Evolutionary conservation across 164 flowering plant genomes (phyloP), one percentile per base, ranked within the genome.

Genomic region (Tinospora cordifolia): DNA sequence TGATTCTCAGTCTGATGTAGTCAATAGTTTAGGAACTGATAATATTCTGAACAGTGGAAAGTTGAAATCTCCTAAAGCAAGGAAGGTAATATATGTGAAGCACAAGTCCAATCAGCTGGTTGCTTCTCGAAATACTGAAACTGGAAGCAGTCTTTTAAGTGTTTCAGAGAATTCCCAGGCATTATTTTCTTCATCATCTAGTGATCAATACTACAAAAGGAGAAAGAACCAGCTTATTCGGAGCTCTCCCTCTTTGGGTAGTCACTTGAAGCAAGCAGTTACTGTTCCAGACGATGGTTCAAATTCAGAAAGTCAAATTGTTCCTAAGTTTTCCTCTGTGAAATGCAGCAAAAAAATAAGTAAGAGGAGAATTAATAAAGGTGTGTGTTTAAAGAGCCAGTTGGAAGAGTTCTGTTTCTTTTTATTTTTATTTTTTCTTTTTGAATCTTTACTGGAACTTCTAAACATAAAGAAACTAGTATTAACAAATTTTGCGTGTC

Each of bases 191-290:
- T 59, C 63, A 8, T 36, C 40, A 54, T 49, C 74, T 36, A 76
- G 80, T 62, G 87, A 86, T 80, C 74, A 84, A 47, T 93, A 91
- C 75, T 90, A 78, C 77, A 93, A 91, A 79, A 90, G 77, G 75
- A 85, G 78, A 19, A 85, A 85, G 66, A 90, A 93, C 69, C 98
- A 93, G 82, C 86, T 93, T 41, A 75, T 93, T 57, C 83, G 96
- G 76, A 78, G 70, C 65, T 64, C 60, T 71, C 54, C 86, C 44
- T 73, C 88, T 6, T 19, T 68, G 24, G 85, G 83, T 63, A 77
- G 79, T 76, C 75, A 76, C 36, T 25, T 46, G 6, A 77, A 70
- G 71, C 73, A 73, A 70, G 63, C 68, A 70, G 64, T 58, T 63
- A 0, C 49, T 22, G n/a, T 69, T 27, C 67, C 71, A 59, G 81